Conservation (phyloP, 306 rosid genomes). For the Potentilla sterilis region DNA sequence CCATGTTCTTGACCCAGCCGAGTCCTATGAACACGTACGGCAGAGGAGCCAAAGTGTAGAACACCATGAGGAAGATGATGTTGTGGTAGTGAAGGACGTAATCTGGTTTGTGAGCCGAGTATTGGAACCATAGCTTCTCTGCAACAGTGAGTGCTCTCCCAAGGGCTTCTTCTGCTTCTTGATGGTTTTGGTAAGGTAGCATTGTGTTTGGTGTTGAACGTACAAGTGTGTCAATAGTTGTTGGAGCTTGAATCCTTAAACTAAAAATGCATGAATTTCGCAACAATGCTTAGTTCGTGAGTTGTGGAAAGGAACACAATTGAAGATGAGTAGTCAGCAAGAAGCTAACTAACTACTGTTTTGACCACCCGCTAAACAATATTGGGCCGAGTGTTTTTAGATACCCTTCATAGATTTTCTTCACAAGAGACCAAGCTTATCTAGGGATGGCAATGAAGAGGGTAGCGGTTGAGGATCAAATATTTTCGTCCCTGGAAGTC, state of each 20-base stretch:
- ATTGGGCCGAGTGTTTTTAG: background rate
- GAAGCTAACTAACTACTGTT: background rate
- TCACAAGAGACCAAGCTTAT: background rate
- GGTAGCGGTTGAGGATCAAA: no score
- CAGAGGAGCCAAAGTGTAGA: conserved; percentile 44
- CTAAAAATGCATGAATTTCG: background rate
- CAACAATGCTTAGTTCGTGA: background rate
- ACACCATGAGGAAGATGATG: conserved; percentile 39
- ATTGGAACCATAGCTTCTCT: conserved; percentile 60
- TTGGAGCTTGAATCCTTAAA: background rate
- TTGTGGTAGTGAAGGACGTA: conserved; percentile 52
- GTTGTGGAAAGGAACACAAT: background rate
- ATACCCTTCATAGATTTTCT: background rate
- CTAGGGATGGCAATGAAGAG: no score
- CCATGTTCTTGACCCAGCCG: conserved; percentile 30
- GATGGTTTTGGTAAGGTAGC: conserved; percentile 47
- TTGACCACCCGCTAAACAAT: conserved; percentile 8
- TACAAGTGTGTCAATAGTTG: background rate
- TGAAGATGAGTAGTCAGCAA: conserved; percentile 3
- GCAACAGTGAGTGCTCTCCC: conserved; percentile 37
- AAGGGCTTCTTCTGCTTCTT: conserved; percentile 38
- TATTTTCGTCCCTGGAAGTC: no score
- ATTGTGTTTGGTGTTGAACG: conserved; percentile 18
- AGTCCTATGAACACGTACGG: conserved; percentile 36
- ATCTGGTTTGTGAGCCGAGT: conserved; percentile 51